Percentiles rank a stretch among this genome's conserved stretches.
Evolutionary conservation across 306 rosid genomes (phyloP).

Genomic region (Phaseolus lunatus): DNA sequence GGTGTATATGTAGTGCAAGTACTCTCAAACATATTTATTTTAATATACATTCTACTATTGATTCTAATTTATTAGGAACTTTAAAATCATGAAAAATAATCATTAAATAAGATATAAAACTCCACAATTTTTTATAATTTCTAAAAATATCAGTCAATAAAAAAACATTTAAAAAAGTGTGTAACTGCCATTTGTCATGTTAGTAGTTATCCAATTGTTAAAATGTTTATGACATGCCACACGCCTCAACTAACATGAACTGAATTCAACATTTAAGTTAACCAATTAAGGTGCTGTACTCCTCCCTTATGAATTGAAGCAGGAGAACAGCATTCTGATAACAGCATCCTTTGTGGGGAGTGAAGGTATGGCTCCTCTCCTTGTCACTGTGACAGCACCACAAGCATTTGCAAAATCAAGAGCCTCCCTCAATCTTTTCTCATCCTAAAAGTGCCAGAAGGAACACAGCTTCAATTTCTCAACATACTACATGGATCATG

Average conservation of each 20-base stretch:
- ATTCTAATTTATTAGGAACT: too few relatives aligned
- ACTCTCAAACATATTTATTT: too few relatives aligned
- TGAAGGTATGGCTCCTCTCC: constrained; percentile 51
- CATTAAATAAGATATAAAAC: too few relatives aligned
- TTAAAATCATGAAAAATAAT: too few relatives aligned
- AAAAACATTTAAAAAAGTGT: too few relatives aligned
- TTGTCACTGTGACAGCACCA: constrained; percentile 43
- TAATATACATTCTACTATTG: too few relatives aligned
- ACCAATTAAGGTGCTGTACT: neutral
- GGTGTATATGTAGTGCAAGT: neutral
- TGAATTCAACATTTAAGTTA: neutral
- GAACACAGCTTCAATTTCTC: neutral
- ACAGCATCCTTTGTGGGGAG: constrained; percentile 46
- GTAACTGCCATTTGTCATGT: neutral
- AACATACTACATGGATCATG: neutral
- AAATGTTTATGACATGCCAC: neutral
- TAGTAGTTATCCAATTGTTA: neutral
- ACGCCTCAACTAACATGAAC: neutral
- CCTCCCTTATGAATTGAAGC: neutral
- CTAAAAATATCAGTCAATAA: neutral
- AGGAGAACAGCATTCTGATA: constrained; percentile 19
- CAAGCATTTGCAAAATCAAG: constrained; percentile 54
- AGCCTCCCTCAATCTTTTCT: constrained; percentile 45
- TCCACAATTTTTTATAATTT: too few relatives aligned
- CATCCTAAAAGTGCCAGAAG: constrained; percentile 47